Base-by-base conservation (phyloP, 2,329 filamentous ascomycete genomes). In the Aspergillus udagawae region DNA sequence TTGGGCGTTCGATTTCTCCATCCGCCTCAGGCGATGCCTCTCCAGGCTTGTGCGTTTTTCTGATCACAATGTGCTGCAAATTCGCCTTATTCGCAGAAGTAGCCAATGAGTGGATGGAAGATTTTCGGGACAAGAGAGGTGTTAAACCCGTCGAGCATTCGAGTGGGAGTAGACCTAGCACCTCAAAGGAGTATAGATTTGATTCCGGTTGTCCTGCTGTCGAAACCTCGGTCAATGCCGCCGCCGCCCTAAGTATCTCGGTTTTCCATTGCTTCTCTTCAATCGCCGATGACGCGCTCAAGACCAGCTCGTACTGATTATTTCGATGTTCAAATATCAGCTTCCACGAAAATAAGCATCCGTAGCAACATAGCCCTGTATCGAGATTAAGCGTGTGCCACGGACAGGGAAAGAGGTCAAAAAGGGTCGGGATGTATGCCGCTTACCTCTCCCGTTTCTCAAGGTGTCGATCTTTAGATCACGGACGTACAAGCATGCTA, bases 341-440 rank as follows among this genome's bases (percentile, higher is more conserved):
- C 71, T 97, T 99, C 93, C 92, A 97, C 1, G 92, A 94, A 71
- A 90, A 90, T 0, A 90, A 86, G 0, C 90, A 90, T 3, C 89
- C 90, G 61, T 94, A 88, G 67, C 92, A 97, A 79, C 93, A 91
- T 7, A 97, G 72, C 0, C 91, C 92, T 96, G 59, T 49, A 49
- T 17, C 56, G 29, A 25, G 20, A 58, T 41, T 38, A 38, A 54
- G 21, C 21, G n/a, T 48, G 7, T 17, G 42, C 42, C 21, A 21
- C n/a, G 44, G 70, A 65, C 44, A 59, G 49, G 12, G 29, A 12
- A 14, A 47, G 32, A 51, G 4, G 20, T 27, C 17, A 8, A 10
- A 17, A 53, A 27, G 20, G 21, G 23, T 23, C 10, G 10, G 44
- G 20, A 47, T 14, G 44, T 3, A 27, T 35, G 41, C 52, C 12